These are phyloP conservation scores for Microdochium trichocladiopsis DNA, from an alignment of 2,329 filamentous ascomycete genomes.

Conservation along the genomic window DNA sequence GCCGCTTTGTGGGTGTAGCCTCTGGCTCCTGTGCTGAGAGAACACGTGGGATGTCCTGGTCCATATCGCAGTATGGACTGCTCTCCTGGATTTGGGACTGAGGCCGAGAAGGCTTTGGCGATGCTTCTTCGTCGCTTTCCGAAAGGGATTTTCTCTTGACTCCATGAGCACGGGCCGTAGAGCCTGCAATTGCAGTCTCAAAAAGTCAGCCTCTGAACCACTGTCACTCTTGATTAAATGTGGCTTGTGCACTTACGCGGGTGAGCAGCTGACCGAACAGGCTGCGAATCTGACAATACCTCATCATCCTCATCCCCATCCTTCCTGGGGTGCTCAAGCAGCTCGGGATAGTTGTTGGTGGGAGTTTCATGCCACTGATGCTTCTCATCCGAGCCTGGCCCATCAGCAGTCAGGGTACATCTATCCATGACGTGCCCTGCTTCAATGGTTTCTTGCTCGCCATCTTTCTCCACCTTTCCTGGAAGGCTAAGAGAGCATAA, in stretches of 20 bases:
- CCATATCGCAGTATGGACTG: background rate
- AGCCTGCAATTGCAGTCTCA: background rate
- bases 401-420: no score
- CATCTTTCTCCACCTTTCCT: no score
- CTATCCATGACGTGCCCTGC: no score
- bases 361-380: background rate
- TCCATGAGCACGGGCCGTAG: background rate
- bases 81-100: background rate
- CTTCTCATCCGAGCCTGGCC: no score
- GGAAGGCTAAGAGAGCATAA: background rate
- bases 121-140: background rate
- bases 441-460: no score
- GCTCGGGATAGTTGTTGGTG: background rate
- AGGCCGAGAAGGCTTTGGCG: background rate
- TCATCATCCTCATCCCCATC: background rate
- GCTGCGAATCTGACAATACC: background rate
- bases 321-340: no score
- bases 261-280: background rate
- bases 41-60: background rate
- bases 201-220: background rate
- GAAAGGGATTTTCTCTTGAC: background rate
- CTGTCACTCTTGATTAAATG: background rate
- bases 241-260: background rate
- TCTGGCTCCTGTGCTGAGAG: background rate
- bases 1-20: background rate